Percentiles rank a stretch among this genome's conserved stretches.
Conservation (phyloP, 495 filamentous ascomycete species). For the Neurospora tetraspora region DNA sequence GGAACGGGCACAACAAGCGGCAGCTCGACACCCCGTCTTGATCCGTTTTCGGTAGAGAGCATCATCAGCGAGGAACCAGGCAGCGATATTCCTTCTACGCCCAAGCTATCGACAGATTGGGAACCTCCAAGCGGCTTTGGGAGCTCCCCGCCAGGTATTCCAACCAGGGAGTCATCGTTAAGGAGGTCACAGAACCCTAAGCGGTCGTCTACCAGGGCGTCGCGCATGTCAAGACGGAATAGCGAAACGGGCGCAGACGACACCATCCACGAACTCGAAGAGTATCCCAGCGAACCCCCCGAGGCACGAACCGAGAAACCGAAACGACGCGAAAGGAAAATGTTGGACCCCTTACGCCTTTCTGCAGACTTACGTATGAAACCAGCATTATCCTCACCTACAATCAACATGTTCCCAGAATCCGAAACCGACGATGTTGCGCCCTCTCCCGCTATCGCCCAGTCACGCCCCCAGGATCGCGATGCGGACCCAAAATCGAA, state of each 20-base stretch:
- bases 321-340: slow-evolving; percentile 8
- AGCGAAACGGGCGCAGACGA: slow-evolving; percentile 23
- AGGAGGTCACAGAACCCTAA: slow-evolving; percentile 41
- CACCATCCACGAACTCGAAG: slow-evolving; percentile 29
- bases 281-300: slow-evolving; percentile 10
- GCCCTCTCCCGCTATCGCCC: slow-evolving; percentile 56
- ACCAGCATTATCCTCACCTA: slow-evolving; percentile 13
- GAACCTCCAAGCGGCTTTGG: slow-evolving; percentile 1
- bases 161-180: slow-evolving; percentile 57
- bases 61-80: slow-evolving; percentile 42
- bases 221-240: slow-evolving; percentile 30
- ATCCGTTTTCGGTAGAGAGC: slow-evolving; percentile 41
- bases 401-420: slow-evolving; percentile 17
- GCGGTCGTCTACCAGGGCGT: slow-evolving; percentile 30
- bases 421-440: slow-evolving; percentile 48
- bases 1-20: slow-evolving; percentile 11
- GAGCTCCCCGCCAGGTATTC: slow-evolving; percentile 39
- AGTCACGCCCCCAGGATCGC: slow-evolving; percentile 41
- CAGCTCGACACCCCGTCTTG: slow-evolving; percentile 23
- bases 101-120: background rate
- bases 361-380: slow-evolving; percentile 12
- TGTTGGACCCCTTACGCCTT: slow-evolving; percentile 18
- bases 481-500: slow-evolving; percentile 25
- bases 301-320: slow-evolving; percentile 6
- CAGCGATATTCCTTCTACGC: slow-evolving; percentile 19